Evolutionary conservation across 805 yeast species (phyloP).

Genomic region (Candida sanyiensis): DNA sequence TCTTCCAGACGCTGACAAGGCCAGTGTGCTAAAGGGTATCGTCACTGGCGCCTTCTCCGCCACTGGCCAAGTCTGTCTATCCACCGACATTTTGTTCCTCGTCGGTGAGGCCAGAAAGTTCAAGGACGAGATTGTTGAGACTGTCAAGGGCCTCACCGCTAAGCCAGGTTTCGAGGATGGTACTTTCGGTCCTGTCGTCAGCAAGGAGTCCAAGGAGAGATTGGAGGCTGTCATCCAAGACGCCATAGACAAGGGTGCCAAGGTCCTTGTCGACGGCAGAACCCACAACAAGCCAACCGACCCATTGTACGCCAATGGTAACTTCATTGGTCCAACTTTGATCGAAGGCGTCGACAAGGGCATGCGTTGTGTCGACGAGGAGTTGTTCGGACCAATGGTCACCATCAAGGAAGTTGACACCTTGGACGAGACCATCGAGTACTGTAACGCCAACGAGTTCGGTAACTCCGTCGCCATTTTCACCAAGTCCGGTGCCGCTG

Average conservation of each 20-base stretch:
- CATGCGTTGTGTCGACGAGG: slow-evolving; percentile 67
- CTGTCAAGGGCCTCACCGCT: slow-evolving; percentile 51
- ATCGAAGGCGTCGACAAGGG: slow-evolving; percentile 58
- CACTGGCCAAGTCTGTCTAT: slow-evolving; percentile 83
- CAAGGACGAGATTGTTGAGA: slow-evolving; percentile 52
- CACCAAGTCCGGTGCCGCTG: slow-evolving; percentile 64
- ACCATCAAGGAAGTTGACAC: slow-evolving; percentile 56
- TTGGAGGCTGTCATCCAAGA: slow-evolving; percentile 53
- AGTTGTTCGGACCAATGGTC: slow-evolving; percentile 73
- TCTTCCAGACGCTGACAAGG: slow-evolving; percentile 66
- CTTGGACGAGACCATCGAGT: slow-evolving; percentile 60
- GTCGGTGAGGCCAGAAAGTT: slow-evolving; percentile 61
- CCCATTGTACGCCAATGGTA: slow-evolving; percentile 48
- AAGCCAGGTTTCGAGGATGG: slow-evolving; percentile 62
- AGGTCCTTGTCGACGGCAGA: slow-evolving; percentile 59
- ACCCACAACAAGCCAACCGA: slow-evolving; percentile 22
- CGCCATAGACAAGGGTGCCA: slow-evolving; percentile 58
- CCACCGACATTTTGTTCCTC: slow-evolving; percentile 65
- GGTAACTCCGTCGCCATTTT: slow-evolving; percentile 73
- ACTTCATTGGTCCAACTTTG: slow-evolving; percentile 70
- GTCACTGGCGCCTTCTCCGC: slow-evolving; percentile 79
- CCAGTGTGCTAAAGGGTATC: slow-evolving; percentile 56
- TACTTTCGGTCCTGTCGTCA: slow-evolving; percentile 70
- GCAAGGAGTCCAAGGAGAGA: slow-evolving; percentile 50
- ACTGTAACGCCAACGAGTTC: slow-evolving; percentile 51